These are phyloP conservation scores for Conringia planisiliqua DNA, from an alignment of 345 rosid genomes.

Conservation along the genomic window DNA sequence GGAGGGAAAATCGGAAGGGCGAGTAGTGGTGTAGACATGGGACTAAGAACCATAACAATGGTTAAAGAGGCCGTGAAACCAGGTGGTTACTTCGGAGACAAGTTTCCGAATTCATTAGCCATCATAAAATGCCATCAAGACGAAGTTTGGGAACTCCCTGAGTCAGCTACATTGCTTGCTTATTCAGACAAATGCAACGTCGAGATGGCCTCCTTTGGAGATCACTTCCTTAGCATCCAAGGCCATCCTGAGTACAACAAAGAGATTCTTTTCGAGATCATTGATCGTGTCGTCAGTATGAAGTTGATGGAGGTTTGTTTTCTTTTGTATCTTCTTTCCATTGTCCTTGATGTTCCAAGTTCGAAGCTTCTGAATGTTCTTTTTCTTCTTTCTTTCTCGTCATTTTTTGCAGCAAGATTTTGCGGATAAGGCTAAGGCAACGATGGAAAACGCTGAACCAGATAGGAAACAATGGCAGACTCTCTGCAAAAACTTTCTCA, in stretches of 20 bases:
- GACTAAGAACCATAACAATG: slow-evolving; percentile 58
- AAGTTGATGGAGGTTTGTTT: slow-evolving; percentile 58
- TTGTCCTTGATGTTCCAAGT: background rate
- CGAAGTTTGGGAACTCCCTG: slow-evolving; percentile 74
- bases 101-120: slow-evolving; percentile 45
- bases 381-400: background rate
- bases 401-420: slow-evolving; percentile 25
- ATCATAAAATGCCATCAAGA: slow-evolving; percentile 90
- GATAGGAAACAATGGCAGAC: slow-evolving; percentile 29
- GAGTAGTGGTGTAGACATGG: slow-evolving; percentile 66
- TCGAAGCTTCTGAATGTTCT: background rate
- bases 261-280: slow-evolving; percentile 66
- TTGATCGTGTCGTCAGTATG: slow-evolving; percentile 58
- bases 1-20: slow-evolving; percentile 83
- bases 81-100: slow-evolving; percentile 29
- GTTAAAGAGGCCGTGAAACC: slow-evolving; percentile 38
- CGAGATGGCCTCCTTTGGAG: slow-evolving; percentile 55
- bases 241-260: slow-evolving; percentile 94
- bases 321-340: background rate
- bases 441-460: slow-evolving; percentile 18
- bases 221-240: slow-evolving; percentile 71
- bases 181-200: slow-evolving; percentile 73
- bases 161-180: slow-evolving; percentile 68
- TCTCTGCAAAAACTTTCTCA: slow-evolving; percentile 32
- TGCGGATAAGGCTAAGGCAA: slow-evolving; percentile 28